phyloP scores from a whole-genome alignment of 1,284 basidiomycete genomes.

The Marasmius oreades region DNA sequence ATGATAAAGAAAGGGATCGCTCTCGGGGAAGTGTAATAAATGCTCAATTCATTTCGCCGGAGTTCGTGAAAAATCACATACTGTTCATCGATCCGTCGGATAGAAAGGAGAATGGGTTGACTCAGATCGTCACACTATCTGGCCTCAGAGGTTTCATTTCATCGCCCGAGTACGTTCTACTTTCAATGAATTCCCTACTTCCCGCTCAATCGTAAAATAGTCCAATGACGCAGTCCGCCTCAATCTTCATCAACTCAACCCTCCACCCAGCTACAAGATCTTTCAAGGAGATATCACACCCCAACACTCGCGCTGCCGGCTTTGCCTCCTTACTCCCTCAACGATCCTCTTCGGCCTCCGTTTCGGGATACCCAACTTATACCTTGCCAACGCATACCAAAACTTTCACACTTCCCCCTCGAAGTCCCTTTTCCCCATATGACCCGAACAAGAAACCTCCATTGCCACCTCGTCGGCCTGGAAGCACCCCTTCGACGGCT shows the following conservation, averaged over 20 bases:
- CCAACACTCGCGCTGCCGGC: constrained; percentile 8
- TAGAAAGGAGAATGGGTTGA: constrained; percentile 30
- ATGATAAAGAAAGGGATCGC: constrained; percentile 2
- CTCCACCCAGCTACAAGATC: constrained; percentile 58
- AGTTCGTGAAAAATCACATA: constrained; percentile 78
- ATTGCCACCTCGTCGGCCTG: constrained; percentile 10
- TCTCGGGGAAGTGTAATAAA: background rate
- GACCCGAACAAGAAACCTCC: constrained; percentile 9
- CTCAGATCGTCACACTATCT: constrained; percentile 70
- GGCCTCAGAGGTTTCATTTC: constrained; percentile 69
- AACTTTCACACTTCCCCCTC: constrained; percentile 10
- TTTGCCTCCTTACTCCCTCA: constrained; percentile 7
- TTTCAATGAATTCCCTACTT: background rate
- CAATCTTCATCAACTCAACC: constrained; percentile 60
- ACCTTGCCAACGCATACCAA: constrained; percentile 2
- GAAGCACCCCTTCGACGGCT: background rate
- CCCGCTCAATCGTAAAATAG: constrained; percentile 18
- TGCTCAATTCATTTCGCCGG: constrained; percentile 51
- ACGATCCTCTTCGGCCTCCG: background rate
- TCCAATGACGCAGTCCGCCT: constrained; percentile 39
- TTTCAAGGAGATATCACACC: constrained; percentile 40
- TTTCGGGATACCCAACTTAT: background rate
- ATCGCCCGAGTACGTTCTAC: constrained; percentile 41
- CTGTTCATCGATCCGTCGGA: constrained; percentile 53
- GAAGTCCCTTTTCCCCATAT: constrained; percentile 1